Percentiles rank a stretch among this genome's conserved stretches.
These are phyloP conservation scores for Fusarium concolor DNA, from an alignment of 2,329 filamentous ascomycete genomes.

Conservation along the genomic window DNA sequence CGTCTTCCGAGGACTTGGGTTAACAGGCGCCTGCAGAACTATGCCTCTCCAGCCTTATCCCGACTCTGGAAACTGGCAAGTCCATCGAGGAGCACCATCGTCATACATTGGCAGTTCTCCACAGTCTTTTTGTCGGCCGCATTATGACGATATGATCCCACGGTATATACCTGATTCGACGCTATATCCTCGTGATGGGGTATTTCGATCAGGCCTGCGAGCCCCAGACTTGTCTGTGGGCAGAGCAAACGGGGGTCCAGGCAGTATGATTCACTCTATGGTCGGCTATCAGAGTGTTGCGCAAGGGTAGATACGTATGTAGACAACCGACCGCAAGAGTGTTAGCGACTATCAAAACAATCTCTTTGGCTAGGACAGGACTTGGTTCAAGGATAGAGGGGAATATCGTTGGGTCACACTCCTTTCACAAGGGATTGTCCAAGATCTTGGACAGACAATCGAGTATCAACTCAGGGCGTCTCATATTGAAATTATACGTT, in stretches of 20 bases:
- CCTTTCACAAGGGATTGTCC: slow-evolving; percentile 6
- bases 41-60: slow-evolving; percentile 10
- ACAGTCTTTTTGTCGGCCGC: slow-evolving; percentile 12
- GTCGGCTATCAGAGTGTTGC: slow-evolving; percentile 20
- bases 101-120: slow-evolving; percentile 3
- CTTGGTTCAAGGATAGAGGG: neutral
- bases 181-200: slow-evolving; percentile 3
- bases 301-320: slow-evolving; percentile 3
- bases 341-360: neutral
- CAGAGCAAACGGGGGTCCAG: neutral
- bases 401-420: slow-evolving; percentile 18
- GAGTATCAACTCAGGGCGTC: neutral
- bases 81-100: slow-evolving; percentile 12
- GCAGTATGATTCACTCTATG: slow-evolving; percentile 7
- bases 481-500: slow-evolving; percentile 35
- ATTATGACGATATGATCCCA: slow-evolving; percentile 9
- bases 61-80: slow-evolving; percentile 25
- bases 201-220: slow-evolving; percentile 13
- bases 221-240: slow-evolving; percentile 17
- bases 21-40: slow-evolving; percentile 22
- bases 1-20: neutral
- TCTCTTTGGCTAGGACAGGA: neutral
- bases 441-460: neutral
- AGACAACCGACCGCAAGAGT: neutral
- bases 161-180: slow-evolving; percentile 18